Conservation (phyloP, 768 basidiomycete species). For the Mycena vulgaris region DNA sequence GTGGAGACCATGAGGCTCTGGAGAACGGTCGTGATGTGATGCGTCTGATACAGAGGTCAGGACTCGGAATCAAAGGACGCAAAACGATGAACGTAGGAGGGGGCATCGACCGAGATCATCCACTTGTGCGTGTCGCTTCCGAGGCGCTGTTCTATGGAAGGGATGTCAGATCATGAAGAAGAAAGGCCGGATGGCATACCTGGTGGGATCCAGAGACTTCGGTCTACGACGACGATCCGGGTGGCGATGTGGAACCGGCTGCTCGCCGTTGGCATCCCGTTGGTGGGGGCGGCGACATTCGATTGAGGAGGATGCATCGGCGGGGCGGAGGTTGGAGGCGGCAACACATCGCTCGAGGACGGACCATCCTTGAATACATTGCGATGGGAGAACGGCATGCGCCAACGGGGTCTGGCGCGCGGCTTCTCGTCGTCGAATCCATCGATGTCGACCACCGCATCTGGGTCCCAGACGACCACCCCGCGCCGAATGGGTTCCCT, state of each 20-base stretch:
- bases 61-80: slow-evolving; percentile 2
- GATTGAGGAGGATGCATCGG: not conserved
- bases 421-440: slow-evolving; percentile 31
- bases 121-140: slow-evolving; percentile 61
- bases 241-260: slow-evolving; percentile 67
- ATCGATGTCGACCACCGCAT: slow-evolving; percentile 56
- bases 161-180: slow-evolving; percentile 1
- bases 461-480: slow-evolving; percentile 60
- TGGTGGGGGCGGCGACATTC: not conserved
- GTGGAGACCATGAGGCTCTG: slow-evolving; percentile 54
- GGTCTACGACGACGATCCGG: slow-evolving; percentile 64
- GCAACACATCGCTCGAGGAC: not conserved
- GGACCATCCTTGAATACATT: slow-evolving; percentile 33
- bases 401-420: slow-evolving; percentile 48
- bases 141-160: slow-evolving; percentile 48
- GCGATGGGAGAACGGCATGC: slow-evolving; percentile 55
- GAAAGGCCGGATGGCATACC: slow-evolving; percentile 47
- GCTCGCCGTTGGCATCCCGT: slow-evolving; percentile 37
- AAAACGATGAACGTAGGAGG: slow-evolving; percentile 61
- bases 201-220: slow-evolving; percentile 62
- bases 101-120: slow-evolving; percentile 69
- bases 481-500: slow-evolving; percentile 57
- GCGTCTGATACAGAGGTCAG: slow-evolving; percentile 44
- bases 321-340: not conserved
- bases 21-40: slow-evolving; percentile 64